Conservation (phyloP, 352 stramenopile genomes). For the Globisporangium radiosum region DNA sequence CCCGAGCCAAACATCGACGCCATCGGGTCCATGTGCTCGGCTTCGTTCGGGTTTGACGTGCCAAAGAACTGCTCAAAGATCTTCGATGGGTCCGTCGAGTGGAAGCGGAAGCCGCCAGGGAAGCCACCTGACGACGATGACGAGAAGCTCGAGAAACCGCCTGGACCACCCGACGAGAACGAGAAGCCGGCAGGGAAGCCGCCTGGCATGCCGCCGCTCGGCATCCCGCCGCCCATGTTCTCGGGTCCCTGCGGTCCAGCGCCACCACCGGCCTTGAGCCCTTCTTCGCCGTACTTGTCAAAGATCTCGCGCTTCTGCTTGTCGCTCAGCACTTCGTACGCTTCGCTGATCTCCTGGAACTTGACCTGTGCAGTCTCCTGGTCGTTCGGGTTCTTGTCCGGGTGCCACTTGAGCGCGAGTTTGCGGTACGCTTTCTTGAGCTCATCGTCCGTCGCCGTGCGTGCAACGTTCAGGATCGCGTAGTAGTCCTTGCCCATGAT, state of each 20-base stretch:
- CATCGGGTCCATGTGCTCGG: constrained; percentile 63
- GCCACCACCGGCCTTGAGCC: constrained; percentile 48
- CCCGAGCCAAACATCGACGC: constrained; percentile 37
- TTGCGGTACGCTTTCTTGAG: constrained; percentile 87
- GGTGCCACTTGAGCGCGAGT: constrained; percentile 89
- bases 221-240: constrained; percentile 5
- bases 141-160: constrained; percentile 41
- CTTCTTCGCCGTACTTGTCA: constrained; percentile 91
- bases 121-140: constrained; percentile 20
- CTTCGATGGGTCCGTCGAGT: constrained; percentile 77
- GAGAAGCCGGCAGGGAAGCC: constrained; percentile 31
- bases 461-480: constrained; percentile 59
- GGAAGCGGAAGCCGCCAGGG: constrained; percentile 72
- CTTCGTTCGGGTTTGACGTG: constrained; percentile 73
- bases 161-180: constrained; percentile 23
- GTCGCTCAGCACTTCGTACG: constrained; percentile 92
- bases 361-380: constrained; percentile 79
- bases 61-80: constrained; percentile 91
- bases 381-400: constrained; percentile 90
- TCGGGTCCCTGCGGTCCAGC: constrained; percentile 17
- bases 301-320: constrained; percentile 91
- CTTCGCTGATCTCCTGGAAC: constrained; percentile 91
- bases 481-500: constrained; percentile 87
- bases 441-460: constrained; percentile 66
- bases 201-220: constrained; percentile 9